Evolutionary conservation across 2,329 filamentous ascomycete species (phyloP), one percentile per base, ranked within the genome.

Genomic region (Didymella lethalis): DNA sequence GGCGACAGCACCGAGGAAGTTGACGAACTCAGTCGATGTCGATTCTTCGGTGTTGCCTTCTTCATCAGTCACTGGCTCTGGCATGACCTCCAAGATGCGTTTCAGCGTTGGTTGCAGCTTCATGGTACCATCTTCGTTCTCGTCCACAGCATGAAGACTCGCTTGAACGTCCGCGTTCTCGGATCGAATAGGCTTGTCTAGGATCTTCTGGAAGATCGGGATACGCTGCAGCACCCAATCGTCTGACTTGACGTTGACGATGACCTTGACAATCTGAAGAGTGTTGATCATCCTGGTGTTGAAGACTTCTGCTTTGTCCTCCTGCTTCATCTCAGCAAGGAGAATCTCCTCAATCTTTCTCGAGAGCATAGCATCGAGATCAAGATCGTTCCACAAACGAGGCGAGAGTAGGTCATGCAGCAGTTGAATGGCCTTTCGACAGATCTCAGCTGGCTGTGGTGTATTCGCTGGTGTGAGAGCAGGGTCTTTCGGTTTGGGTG

Each of bases 141-240:
- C 86, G 64, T 93, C 89, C 3, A 87, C 82, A 26, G 88, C 84
- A 76, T 98, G 92, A 31, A 98, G 80, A 71, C 91, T 97, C 71
- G 98, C 94, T 69, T 99, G 96, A 8, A 99, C 88, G 72, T 99
- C 95, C 0, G 92, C 87, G 64, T 93, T 91, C 65, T 98, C 94
- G 3, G 89, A 94, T 69, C 91, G 92, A 53, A 99, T 80, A 12
- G 91, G 88, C 79, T 96, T 97, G 63, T 97, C 93, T 14, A 98
- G 79, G 12, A 98, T 86, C 73, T 92, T 96, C 75, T 97, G 92
- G 28, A 98, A 84, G 28, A 88, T 82, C 0, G 89, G 78, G 68
- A 96, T 85, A 64, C 92, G 91, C 69, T 88, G 87, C 51, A 93
- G 80, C 36, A 98, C 89, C 95, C 95, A 99, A 3, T 97, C 92